phyloP scores from a whole-genome alignment of 805 yeast species.

The Candida morakotiae region DNA sequence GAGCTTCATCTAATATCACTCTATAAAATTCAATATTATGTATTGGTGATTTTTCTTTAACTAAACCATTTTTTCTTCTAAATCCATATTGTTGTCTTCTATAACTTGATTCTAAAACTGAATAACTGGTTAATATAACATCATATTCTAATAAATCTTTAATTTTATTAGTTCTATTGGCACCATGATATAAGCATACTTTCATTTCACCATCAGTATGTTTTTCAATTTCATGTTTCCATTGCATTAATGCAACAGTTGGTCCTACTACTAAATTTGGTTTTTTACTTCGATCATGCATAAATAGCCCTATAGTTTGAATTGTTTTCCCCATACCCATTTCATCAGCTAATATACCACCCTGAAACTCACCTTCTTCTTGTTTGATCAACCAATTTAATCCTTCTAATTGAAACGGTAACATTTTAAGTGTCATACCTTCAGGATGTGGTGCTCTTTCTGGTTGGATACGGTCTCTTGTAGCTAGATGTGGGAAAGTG shows the following conservation, averaged over 20 bases:
- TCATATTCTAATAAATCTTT: slow-evolving; percentile 62
- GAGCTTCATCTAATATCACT: slow-evolving; percentile 94
- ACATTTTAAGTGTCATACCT: slow-evolving; percentile 65
- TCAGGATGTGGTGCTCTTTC: slow-evolving; percentile 70
- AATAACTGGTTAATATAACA: slow-evolving; percentile 86
- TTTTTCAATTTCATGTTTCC: slow-evolving; percentile 88
- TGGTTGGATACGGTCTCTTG: slow-evolving; percentile 43
- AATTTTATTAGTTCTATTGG: slow-evolving; percentile 58
- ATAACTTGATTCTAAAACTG: slow-evolving; percentile 83
- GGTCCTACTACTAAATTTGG: slow-evolving; percentile 95
- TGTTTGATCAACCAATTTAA: slow-evolving; percentile 83
- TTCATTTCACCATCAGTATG: slow-evolving; percentile 69
- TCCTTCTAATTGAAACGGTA: slow-evolving; percentile 95
- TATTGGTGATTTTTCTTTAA: slow-evolving; percentile 70
- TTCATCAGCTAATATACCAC: slow-evolving; percentile 96
- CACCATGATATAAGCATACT: slow-evolving; percentile 81
- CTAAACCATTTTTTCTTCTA: slow-evolving; percentile 62
- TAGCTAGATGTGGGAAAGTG: slow-evolving; percentile 63
- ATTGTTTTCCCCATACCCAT: slow-evolving; percentile 99
- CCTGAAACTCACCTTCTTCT: slow-evolving; percentile 73
- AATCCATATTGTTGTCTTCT: slow-evolving; percentile 84
- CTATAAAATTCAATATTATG: slow-evolving; percentile 77
- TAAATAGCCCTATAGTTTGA: slow-evolving; percentile 85
- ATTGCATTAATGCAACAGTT: slow-evolving; percentile 97
- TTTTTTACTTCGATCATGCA: slow-evolving; percentile 58